Conservation (phyloP, 768 basidiomycete genomes). For the Dacryopinax primogenitus region DNA sequence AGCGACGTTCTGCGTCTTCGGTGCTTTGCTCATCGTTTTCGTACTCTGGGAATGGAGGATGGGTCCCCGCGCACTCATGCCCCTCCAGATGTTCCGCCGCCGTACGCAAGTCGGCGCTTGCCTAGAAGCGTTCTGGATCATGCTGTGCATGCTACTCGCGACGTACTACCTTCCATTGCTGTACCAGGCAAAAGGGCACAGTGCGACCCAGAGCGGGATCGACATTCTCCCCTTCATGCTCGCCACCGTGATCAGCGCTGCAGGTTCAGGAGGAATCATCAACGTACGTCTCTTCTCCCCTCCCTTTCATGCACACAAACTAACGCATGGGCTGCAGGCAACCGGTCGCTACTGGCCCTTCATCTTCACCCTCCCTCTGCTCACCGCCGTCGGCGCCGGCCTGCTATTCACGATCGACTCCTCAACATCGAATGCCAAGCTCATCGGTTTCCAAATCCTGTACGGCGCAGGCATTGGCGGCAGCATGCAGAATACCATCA, state of each 20-base stretch:
- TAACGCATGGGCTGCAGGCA: conserved; percentile 9
- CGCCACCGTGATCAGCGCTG: conserved; percentile 18
- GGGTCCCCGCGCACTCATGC: conserved; percentile 30
- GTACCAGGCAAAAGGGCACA: conserved; percentile 26
- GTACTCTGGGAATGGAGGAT: conserved; percentile 26
- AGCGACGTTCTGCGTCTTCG: conserved; percentile 24
- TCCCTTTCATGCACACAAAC: conserved; percentile 17
- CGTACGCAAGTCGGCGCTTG: conserved; percentile 20
- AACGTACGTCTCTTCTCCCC: conserved; percentile 16
- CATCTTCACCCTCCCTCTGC: conserved; percentile 27
- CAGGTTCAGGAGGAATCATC: conserved; percentile 23
- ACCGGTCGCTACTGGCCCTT: conserved; percentile 29
- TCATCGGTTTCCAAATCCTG: conserved; percentile 30
- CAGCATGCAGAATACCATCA: conserved; percentile 27
- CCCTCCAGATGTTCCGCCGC: conserved; percentile 24
- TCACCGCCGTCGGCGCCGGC: conserved; percentile 28
- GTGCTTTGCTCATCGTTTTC: conserved; percentile 24
- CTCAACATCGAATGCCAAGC: conserved; percentile 17
- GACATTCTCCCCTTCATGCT: conserved; percentile 28
- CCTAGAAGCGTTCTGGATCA: conserved; percentile 22
- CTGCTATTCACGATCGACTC: conserved; percentile 28
- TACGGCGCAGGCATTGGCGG: conserved; percentile 31
- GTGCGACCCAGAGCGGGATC: conserved; percentile 26
- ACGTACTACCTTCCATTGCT: conserved; percentile 20
- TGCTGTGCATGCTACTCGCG: conserved; percentile 10